Conservation (phyloP, 148 eudicot genomes). For the Vaccinium darrowii region DNA sequence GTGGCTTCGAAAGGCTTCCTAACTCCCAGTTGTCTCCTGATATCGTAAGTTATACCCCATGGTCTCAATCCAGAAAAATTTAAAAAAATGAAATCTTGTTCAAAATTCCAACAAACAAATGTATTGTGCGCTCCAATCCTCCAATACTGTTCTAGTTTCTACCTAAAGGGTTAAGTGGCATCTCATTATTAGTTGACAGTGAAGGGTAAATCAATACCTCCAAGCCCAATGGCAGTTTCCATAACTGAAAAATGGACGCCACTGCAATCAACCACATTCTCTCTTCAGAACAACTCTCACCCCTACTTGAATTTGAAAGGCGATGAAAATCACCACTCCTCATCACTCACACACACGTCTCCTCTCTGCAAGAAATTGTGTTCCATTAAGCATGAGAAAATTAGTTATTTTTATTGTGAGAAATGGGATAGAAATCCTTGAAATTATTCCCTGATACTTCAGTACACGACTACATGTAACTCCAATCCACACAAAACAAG, state of each 20-base stretch:
- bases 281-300: not conserved
- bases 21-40: not conserved
- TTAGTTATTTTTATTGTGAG: not conserved
- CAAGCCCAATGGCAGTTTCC: not conserved
- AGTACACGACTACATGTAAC: not conserved
- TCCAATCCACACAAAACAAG: not conserved
- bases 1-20: not conserved
- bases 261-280: not conserved
- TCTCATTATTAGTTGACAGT: not conserved
- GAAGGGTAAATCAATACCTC: not conserved
- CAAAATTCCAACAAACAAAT: not conserved
- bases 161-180: not conserved
- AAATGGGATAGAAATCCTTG: not conserved
- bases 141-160: not conserved
- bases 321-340: not conserved
- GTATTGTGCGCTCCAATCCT: not conserved
- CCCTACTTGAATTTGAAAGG: not conserved
- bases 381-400: not conserved
- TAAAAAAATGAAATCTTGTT: not conserved
- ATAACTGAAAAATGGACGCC: not conserved
- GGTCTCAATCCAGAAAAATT: not conserved
- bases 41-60: not conserved
- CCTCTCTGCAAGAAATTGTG: not conserved
- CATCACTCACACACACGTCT: not conserved
- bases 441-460: not conserved